Base-by-base conservation (phyloP, 495 filamentous ascomycete genomes). In the Tuber magnatum region DNA sequence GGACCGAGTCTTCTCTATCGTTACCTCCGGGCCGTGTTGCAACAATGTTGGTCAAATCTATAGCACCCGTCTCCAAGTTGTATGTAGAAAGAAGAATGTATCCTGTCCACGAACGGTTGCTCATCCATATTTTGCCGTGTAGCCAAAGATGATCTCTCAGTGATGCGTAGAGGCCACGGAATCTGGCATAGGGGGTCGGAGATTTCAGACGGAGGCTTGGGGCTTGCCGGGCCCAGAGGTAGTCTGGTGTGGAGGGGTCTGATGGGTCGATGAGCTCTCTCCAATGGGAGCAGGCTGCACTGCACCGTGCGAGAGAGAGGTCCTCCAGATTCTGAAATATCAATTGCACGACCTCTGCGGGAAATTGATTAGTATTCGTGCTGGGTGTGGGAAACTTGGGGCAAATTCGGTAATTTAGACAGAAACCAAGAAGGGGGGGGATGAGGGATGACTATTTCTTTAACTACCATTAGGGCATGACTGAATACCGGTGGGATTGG, bases 91-190 rank as follows among this genome's bases (percentile, higher is more conserved):
- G 81, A 35, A 96, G 86, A 46, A 97, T 81, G 71, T 89, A 90
- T 0, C 94, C 94, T 0, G 85, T 87, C 41, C 89, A 84, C n/a
- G 88, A 86, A 40, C 82, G 86, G 83, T 97, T 93, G 44, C 89
- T 87, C 80, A 96, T 93, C 94, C 94, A 98, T 61, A 98, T 83
- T 84, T 92, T 93, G 76, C 92, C 84, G 0, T 92, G 86, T 1
- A 98, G 86, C 80, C 96, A 97, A 92, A 95, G 97, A 79, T 90
- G 90, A 2, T 91, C 90, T 73, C 94, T 87, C 81, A 94, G 91
- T 41, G 90, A 87, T 44, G 87, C 83, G 78, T 91, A 97, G 9
- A 98, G 86, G 40, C 88, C 87, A 73, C 86, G 88, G 82, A 88
- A 94, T 24, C 86, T 89, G 9, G 80, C 76, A 78, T 88, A 92